Percentiles rank a stretch among this genome's conserved stretches.
These are phyloP conservation scores for Hirsutella minnesotensis DNA, from an alignment of 2,329 filamentous ascomycete species.

Conservation along the genomic window DNA sequence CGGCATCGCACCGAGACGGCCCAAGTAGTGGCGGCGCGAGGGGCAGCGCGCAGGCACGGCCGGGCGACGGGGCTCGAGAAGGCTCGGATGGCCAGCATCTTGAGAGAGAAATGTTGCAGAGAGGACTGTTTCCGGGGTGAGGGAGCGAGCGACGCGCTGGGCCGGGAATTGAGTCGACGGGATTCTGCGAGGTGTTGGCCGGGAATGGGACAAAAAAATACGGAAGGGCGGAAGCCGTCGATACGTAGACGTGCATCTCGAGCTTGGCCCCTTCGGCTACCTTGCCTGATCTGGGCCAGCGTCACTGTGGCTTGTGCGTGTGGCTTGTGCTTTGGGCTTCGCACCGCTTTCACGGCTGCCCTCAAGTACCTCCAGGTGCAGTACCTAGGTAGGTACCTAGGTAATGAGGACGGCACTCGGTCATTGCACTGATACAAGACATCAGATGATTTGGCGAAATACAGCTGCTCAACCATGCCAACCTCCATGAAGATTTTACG, in stretches of 20 bases:
- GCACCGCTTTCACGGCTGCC: not conserved
- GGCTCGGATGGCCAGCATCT: slow-evolving; percentile 74
- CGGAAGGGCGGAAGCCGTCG: slow-evolving; percentile 10
- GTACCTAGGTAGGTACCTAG: too few species aligned
- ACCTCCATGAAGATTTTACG: too few species aligned
- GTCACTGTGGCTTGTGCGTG: not conserved
- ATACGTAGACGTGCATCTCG: slow-evolving; percentile 2
- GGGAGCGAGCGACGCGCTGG: not conserved
- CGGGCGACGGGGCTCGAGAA: slow-evolving; percentile 63
- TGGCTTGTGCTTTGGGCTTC: not conserved
- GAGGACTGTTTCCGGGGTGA: slow-evolving; percentile 7
- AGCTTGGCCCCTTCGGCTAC: slow-evolving; percentile 1
- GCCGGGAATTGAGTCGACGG: not conserved
- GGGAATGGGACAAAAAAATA: slow-evolving; percentile 10
- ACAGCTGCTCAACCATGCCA: too few species aligned
- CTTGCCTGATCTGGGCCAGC: not conserved
- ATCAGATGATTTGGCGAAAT: too few species aligned
- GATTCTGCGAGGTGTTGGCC: not conserved
- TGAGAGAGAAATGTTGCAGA: slow-evolving; percentile 27
- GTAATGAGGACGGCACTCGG: too few species aligned
- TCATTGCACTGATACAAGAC: too few species aligned
- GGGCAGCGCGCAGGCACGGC: slow-evolving; percentile 65
- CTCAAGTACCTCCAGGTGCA: too few species aligned
- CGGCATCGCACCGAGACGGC: slow-evolving; percentile 20
- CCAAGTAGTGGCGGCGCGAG: slow-evolving; percentile 37